Conservation (phyloP, 176 grass and related monocot species). For the Pharus latifolius region DNA sequence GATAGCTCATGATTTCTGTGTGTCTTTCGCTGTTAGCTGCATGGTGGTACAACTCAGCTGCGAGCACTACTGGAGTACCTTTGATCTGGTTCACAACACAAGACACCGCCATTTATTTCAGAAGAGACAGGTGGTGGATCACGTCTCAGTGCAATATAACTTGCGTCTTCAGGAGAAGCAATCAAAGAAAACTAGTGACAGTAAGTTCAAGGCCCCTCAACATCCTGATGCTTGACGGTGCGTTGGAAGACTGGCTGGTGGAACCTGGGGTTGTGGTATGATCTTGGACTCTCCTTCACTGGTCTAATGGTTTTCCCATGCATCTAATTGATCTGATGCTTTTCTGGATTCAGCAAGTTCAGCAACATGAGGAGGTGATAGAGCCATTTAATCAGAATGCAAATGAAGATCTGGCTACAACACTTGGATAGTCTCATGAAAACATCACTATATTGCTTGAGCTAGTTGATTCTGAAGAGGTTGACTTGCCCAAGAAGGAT, state of each 20-base stretch:
- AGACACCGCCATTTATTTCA: neutral
- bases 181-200: neutral
- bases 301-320: neutral
- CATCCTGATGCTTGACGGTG: neutral
- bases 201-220: neutral
- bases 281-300: neutral
- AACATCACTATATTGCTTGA: neutral
- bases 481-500: no score
- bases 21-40: neutral
- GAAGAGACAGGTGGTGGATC: slow-evolving; percentile 3
- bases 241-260: slow-evolving; percentile 16
- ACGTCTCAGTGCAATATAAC: slow-evolving; percentile 16
- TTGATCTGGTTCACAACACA: slow-evolving; percentile 8
- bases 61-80: slow-evolving; percentile 18
- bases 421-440: neutral
- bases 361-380: no score
- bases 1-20: neutral
- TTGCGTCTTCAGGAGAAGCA: slow-evolving; percentile 13
- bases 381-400: neutral
- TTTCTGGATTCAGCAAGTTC: no score
- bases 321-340: neutral
- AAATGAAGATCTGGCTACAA: neutral
- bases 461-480: neutral
- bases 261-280: neutral
- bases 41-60: slow-evolving; percentile 12